Base-by-base conservation (phyloP, 192 early-diverging fungal genomes). In the Coemansia furcata region DNA sequence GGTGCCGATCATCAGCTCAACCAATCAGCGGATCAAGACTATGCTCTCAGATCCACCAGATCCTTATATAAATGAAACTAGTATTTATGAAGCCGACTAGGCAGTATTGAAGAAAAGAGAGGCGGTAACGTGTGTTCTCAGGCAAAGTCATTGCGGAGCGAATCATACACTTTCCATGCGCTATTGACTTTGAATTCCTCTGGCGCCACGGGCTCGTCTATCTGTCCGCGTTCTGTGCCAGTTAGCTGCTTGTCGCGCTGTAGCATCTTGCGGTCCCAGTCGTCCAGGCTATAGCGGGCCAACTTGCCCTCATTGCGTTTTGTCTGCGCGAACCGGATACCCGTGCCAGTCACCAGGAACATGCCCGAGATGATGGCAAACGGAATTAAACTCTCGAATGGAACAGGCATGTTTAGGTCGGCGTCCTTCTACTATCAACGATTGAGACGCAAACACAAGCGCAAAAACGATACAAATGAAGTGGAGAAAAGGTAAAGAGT, bases 251-350 rank as follows among this genome's bases (percentile, higher is more conserved):
- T 76, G 69, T 93, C 91, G 77, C 91, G 90, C 52, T 84, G 84
- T 88, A 91, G 87, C 91, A 93, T 93, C 68, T 88, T 83, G 62
- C 77, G 78, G 60, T 93, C 91, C 91, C 91, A 93, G 72, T 83
- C 85, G 64, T 90, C 89, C 44, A 90, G 59, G 72, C 79, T 81
- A 76, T 85, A 87, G 72, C 91, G 86, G 30, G 80, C 73, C 38
- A 86, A 79, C 84, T 91, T 88, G 68, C 83, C 82, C 67, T 89
- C 90, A 68, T 90, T 89, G 49, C 79, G 49, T 67, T 85, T 84
- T 44, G 73, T 77, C 62, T 87, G 88, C 42, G 85, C 82, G 59
- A 75, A 84, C 29, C 83, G 69, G 40, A 91, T 77, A 60, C 88
- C 85, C 12, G 77, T 63, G 47, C 87, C 89, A 40, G 87, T 87